A percentile compares a stretch with the other conserved stretches of the same genome.
phyloP scores from a whole-genome alignment of 176 grass and related monocot species.

The Carex kokanica region DNA sequence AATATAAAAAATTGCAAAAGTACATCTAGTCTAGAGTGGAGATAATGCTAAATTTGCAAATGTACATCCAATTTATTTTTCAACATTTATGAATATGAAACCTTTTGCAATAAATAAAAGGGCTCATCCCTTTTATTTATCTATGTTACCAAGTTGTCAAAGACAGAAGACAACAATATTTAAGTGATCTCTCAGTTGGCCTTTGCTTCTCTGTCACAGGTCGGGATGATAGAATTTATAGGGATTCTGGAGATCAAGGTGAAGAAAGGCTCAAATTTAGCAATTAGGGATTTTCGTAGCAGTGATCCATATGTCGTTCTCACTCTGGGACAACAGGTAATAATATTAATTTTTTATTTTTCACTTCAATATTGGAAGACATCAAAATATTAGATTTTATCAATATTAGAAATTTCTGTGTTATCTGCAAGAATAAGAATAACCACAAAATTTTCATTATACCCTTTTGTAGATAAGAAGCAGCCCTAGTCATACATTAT shows the following conservation, averaged over 20 bases:
- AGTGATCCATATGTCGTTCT: constrained; percentile 71
- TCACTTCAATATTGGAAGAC: background rate
- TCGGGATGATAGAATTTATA: constrained; percentile 54
- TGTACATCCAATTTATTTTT: background rate
- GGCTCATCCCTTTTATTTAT: no score
- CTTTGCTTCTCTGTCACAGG: constrained; percentile 35
- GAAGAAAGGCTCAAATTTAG: constrained; percentile 63
- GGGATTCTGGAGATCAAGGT: constrained; percentile 71
- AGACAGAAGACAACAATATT: background rate
- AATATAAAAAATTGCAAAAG: background rate
- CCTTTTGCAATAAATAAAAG: background rate
- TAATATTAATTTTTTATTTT: background rate
- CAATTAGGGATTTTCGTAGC: constrained; percentile 65
- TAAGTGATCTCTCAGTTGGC: background rate
- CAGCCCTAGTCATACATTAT: background rate
- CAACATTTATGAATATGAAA: background rate
- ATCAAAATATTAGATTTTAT: background rate
- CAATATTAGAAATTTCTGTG: background rate
- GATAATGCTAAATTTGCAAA: background rate
- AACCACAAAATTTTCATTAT: background rate
- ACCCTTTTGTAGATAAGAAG: background rate
- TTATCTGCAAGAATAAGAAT: background rate
- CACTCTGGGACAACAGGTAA: constrained; percentile 73
- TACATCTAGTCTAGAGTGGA: background rate
- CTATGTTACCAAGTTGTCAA: no score